Conservation (phyloP, 768 basidiomycete genomes). For the Macrolepiota dolichaula region DNA sequence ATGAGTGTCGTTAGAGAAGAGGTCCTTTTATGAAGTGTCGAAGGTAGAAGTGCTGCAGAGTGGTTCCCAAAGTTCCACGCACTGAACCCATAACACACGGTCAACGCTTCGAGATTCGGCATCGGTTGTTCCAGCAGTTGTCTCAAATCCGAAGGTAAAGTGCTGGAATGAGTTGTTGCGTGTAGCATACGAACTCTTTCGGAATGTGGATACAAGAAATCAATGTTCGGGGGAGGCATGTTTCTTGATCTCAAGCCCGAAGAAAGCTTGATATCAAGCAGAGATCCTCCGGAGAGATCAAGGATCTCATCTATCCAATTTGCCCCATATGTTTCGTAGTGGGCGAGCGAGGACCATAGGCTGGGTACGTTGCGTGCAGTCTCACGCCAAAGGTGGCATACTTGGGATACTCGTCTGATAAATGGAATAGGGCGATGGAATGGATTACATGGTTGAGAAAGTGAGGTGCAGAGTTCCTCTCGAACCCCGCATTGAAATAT, state of each 20-base stretch:
- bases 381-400: conserved; percentile 3
- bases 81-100: background rate
- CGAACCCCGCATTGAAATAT: background rate
- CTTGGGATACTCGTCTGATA: background rate
- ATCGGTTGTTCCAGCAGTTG: background rate
- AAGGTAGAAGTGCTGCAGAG: background rate
- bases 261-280: background rate
- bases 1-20: conserved; percentile 1
- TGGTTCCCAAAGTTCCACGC: background rate
- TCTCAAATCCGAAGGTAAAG: background rate
- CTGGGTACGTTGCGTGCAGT: background rate
- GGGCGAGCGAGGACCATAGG: background rate
- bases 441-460: background rate
- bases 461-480: background rate
- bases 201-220: background rate
- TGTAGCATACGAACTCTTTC: background rate
- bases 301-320: background rate
- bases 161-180: background rate
- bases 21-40: background rate
- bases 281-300: background rate
- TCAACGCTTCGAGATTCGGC: background rate
- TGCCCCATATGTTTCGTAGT: background rate
- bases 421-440: conserved; percentile 2
- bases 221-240: background rate
- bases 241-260: background rate